Evolutionary conservation across 106 monocot genomes (phyloP).

Genomic region (Acorus gramineus): DNA sequence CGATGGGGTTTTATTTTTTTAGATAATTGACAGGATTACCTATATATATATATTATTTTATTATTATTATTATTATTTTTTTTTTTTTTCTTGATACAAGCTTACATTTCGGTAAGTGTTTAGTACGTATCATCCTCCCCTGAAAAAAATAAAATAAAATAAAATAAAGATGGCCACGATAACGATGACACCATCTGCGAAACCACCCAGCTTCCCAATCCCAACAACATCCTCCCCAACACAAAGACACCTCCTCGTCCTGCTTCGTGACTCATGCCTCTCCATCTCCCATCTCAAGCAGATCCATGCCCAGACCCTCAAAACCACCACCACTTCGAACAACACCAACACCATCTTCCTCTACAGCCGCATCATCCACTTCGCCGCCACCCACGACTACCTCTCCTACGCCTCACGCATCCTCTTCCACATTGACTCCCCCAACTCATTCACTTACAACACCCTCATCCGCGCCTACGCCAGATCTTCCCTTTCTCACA

Average conservation of each 20-base stretch:
- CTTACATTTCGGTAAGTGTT: no score
- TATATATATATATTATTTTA: no score
- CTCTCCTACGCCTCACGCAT: background rate
- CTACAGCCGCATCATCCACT: slow-evolving; percentile 22
- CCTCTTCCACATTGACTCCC: background rate
- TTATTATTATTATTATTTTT: no score
- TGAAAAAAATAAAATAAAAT: no score
- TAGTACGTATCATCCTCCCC: no score
- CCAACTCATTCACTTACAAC: background rate
- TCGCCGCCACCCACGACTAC: slow-evolving; percentile 9
- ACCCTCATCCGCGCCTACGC: slow-evolving; percentile 29
- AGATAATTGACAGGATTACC: no score
- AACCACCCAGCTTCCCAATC: no score
- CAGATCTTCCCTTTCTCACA: slow-evolving; percentile 3
- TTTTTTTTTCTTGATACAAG: no score
- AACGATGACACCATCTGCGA: no score
- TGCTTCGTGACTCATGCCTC: slow-evolving; percentile 3
- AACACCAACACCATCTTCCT: slow-evolving; percentile 8
- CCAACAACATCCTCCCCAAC: no score
- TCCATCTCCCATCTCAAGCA: slow-evolving; percentile 20
- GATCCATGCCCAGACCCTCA: slow-evolving; percentile 19
- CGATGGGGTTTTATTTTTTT: no score
- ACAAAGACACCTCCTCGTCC: slow-evolving; percentile 4
- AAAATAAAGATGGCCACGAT: no score
- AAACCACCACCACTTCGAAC: slow-evolving; percentile 1